These are phyloP conservation scores for Malassezia cuniculi DNA, from an alignment of 1,284 basidiomycete species.

Conservation along the genomic window DNA sequence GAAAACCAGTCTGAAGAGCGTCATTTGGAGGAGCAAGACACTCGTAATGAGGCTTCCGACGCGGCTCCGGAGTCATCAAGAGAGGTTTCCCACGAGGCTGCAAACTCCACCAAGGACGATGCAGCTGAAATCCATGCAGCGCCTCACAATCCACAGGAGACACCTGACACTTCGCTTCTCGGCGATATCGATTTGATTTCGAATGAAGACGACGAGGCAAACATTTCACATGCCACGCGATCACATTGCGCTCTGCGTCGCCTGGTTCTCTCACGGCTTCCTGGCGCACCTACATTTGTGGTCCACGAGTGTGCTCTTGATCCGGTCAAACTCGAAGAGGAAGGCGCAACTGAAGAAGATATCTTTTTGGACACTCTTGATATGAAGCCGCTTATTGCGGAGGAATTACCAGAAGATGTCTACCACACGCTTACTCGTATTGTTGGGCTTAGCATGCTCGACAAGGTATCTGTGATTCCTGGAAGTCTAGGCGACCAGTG, in stretches of 20 bases:
- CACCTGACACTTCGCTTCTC: too few relatives aligned
- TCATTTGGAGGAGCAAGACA: too few relatives aligned
- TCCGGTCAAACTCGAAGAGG: slow-evolving; percentile 2
- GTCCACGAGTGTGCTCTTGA: slow-evolving; percentile 8
- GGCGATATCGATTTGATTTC: too few relatives aligned
- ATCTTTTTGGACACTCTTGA: slow-evolving; percentile 7
- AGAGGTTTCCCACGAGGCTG: too few relatives aligned
- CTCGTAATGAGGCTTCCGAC: too few relatives aligned
- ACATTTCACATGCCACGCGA: slow-evolving; percentile 3
- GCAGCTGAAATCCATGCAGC: too few relatives aligned
- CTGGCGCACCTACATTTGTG: slow-evolving; percentile 7
- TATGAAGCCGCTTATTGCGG: slow-evolving; percentile 7
- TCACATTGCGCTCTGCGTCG: slow-evolving; percentile 9
- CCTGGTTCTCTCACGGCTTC: background rate
- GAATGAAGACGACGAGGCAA: too few relatives aligned
- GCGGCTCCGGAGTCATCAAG: too few relatives aligned
- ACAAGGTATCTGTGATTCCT: slow-evolving; percentile 8
- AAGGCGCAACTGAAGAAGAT: slow-evolving; percentile 4
- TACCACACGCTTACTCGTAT: slow-evolving; percentile 10
- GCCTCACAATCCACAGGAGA: too few relatives aligned
- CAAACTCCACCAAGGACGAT: too few relatives aligned
- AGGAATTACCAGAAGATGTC: slow-evolving; percentile 5
- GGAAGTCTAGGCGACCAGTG: slow-evolving; percentile 2
- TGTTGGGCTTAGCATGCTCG: slow-evolving; percentile 6
- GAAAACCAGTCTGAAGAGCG: too few relatives aligned